Base-by-base conservation (phyloP, 495 filamentous ascomycete species). In the Penicillium nucicola region DNA sequence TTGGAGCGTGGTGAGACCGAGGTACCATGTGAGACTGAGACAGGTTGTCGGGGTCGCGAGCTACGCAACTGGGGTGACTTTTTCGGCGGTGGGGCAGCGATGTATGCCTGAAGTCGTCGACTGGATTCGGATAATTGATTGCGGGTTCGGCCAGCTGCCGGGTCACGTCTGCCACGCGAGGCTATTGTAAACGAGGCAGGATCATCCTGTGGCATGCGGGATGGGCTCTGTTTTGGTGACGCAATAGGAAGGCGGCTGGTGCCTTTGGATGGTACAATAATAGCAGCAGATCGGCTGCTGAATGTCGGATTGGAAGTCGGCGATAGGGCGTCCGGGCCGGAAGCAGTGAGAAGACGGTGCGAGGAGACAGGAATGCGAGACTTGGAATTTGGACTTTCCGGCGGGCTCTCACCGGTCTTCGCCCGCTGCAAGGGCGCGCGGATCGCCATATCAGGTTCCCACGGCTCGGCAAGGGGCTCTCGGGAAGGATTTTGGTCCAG, bases 41-140 rank as follows among this genome's bases (percentile, higher is more conserved):
- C 84, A 9, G 87, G 86, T 64, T 88, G 85, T 23, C 91, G 77
- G 15, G 89, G 88, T 34, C 88, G 77, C 9, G 91, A 95, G 55
- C 89, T 92, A 49, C 91, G 81, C 17, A 96, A 71, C 11, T 84
- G 85, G 0, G 91, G 91, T 4, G 86, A 89, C 47, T 79, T 80
- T 46, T 83, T 82, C 5, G 78, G 78, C 25, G 69, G 75, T 10
- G 84, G 81, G 14, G 78, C 76, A 44, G 80, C 77, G 53, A 89
- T 84, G 68, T 85, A 85, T n/a, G 84, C 86, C 45, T 79, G 75
- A 13, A 88, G 62, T 35, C 70, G 78, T 18, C 77, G 75, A 45
- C 72, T 78, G 48, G 66, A 76, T 14, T 69, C 66, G n/a, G 64
- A 57, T 44, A 60, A 45, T 28, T 68, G 64, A 28, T 61, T 65